These are phyloP conservation scores for Vigna unguiculata DNA, from an alignment of 306 rosid genomes.

Conservation along the genomic window DNA sequence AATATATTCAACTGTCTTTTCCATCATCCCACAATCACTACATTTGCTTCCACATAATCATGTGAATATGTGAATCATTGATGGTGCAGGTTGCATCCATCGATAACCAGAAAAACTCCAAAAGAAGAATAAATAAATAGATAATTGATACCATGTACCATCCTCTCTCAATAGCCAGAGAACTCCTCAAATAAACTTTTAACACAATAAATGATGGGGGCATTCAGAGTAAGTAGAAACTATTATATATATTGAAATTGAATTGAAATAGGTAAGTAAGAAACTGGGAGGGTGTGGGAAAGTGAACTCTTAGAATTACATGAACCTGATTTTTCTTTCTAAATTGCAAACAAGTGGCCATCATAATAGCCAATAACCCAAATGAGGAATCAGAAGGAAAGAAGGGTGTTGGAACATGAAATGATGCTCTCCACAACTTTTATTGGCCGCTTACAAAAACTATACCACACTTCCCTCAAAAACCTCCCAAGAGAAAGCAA, in stretches of 20 bases:
- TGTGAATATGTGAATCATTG: conserved; percentile 29
- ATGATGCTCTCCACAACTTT: conserved; percentile 58
- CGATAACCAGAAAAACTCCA: conserved; percentile 28
- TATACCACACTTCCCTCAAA: conserved; percentile 57
- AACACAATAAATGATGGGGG: not conserved
- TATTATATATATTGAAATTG: conserved; percentile 6
- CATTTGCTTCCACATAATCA: conserved; percentile 9
- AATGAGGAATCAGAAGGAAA: conserved; percentile 41
- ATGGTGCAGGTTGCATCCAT: conserved; percentile 42
- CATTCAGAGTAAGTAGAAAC: conserved; percentile 29
- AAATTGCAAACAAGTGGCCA: conserved; percentile 45
- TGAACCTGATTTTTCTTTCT: conserved; percentile 44
- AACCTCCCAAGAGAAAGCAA: conserved; percentile 53
- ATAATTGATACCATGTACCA: not conserved
- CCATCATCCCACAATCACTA: conserved; percentile 10
- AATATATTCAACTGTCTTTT: conserved; percentile 10
- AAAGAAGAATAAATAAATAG: not conserved
- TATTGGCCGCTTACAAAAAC: conserved; percentile 63
- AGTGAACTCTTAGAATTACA: conserved; percentile 24
- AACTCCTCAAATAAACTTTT: conserved; percentile 13
- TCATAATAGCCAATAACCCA: conserved; percentile 44
- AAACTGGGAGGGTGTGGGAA: conserved; percentile 35
- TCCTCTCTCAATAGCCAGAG: not conserved
- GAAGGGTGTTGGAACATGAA: conserved; percentile 27
- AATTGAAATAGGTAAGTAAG: conserved; percentile 35